Evolutionary conservation across 306 rosid species (phyloP).

Genomic region (Quercus rubra): DNA sequence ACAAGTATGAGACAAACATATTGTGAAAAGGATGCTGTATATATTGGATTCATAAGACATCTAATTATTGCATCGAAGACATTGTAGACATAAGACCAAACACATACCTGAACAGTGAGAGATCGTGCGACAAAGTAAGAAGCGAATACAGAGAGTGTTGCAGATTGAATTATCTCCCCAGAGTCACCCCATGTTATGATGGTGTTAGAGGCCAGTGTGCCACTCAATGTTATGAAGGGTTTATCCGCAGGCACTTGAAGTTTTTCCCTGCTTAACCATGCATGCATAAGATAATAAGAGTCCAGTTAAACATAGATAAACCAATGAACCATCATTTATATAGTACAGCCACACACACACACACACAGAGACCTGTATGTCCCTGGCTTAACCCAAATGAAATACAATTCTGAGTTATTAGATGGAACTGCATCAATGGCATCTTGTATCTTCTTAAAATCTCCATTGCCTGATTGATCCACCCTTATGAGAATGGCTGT

Average conservation of each 20-base stretch:
- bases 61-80: neutral
- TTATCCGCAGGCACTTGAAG: slow-evolving; percentile 37
- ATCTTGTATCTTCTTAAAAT: slow-evolving; percentile 41
- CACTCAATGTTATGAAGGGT: slow-evolving; percentile 50
- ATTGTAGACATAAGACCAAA: neutral
- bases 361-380: slow-evolving; percentile 10
- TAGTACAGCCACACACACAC: neutral
- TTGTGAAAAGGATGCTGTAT: too few relatives aligned
- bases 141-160: slow-evolving; percentile 41
- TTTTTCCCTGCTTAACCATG: slow-evolving; percentile 23
- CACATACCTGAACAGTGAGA: slow-evolving; percentile 50
- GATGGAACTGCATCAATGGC: slow-evolving; percentile 48
- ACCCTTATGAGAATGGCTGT: slow-evolving; percentile 38
- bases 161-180: slow-evolving; percentile 28
- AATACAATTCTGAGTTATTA: slow-evolving; percentile 37
- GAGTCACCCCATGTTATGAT: slow-evolving; percentile 43
- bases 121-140: slow-evolving; percentile 42
- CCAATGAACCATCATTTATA: neutral
- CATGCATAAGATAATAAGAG: neutral
- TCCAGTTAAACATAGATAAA: neutral
- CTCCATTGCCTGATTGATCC: slow-evolving; percentile 39
- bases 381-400: slow-evolving; percentile 34
- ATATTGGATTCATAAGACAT: too few relatives aligned
- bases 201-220: slow-evolving; percentile 27
- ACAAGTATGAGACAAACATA: too few relatives aligned